Evolutionary conservation across 176 grass and related monocot species (phyloP).

Genomic region (Eragrostis curvula): DNA sequence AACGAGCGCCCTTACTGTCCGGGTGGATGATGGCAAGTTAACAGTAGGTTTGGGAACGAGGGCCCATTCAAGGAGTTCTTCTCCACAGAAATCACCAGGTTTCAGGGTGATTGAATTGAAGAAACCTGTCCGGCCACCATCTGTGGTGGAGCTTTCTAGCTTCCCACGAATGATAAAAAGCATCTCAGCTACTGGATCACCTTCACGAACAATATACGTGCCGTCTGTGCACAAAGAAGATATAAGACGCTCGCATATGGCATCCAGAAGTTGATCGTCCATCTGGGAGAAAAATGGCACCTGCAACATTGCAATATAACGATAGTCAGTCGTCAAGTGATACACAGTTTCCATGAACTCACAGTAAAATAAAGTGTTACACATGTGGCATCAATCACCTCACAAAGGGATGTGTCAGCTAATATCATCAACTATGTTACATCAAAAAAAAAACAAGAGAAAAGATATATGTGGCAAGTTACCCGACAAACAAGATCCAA

Average conservation of each 20-base stretch:
- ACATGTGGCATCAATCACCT: neutral
- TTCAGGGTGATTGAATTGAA: slow-evolving; percentile 88
- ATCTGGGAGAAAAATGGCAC: slow-evolving; percentile 93
- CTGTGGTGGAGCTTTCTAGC: slow-evolving; percentile 92
- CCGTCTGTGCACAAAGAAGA: slow-evolving; percentile 91
- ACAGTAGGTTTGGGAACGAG: slow-evolving; percentile 72
- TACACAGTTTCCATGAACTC: neutral
- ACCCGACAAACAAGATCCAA: slow-evolving; percentile 88
- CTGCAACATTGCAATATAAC: slow-evolving; percentile 40
- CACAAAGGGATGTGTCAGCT: slow-evolving; percentile 1
- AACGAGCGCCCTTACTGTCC: slow-evolving; percentile 67
- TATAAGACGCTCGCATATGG: slow-evolving; percentile 87
- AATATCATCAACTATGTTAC: neutral
- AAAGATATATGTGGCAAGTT: slow-evolving; percentile 42
- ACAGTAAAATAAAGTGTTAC: slow-evolving; percentile 3
- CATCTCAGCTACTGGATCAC: slow-evolving; percentile 96
- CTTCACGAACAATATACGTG: slow-evolving; percentile 90
- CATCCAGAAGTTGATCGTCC: slow-evolving; percentile 85
- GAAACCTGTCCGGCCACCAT: slow-evolving; percentile 88
- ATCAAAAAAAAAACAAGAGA: neutral
- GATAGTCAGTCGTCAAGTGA: neutral
- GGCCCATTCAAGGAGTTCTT: slow-evolving; percentile 90
- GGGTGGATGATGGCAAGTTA: slow-evolving; percentile 86
- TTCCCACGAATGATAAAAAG: slow-evolving; percentile 93
- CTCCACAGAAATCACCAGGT: slow-evolving; percentile 81